Conservation (phyloP, 257 asterid genomes). For the Nicotiana tabacum region DNA sequence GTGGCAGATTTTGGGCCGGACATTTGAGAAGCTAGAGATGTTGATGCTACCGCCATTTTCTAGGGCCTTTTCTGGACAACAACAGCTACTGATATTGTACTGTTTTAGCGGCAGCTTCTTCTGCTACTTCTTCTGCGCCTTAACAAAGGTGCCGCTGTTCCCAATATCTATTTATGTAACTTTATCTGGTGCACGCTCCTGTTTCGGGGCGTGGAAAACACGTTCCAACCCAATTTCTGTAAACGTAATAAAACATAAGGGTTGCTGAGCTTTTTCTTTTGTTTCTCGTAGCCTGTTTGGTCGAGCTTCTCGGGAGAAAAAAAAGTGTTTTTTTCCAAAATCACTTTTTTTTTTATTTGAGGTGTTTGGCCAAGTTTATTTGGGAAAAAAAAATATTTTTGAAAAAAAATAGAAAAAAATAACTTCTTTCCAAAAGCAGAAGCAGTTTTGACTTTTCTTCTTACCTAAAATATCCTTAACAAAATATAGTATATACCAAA, state of each 20-base stretch:
- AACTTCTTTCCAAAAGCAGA: too few species aligned
- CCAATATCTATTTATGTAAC: neutral
- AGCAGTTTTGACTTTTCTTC: too few species aligned
- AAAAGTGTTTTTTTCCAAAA: too few species aligned
- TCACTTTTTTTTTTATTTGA: too few species aligned
- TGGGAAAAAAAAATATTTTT: too few species aligned
- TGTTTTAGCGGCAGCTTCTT: neutral
- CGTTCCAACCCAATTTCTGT: neutral
- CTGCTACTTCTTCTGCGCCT: neutral
- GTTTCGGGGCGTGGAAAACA: neutral
- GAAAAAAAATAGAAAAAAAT: too few species aligned
- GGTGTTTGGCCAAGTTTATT: too few species aligned
- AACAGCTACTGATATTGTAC: neutral
- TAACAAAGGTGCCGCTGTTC: neutral
- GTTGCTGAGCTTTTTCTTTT: neutral
- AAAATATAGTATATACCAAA: too few species aligned
- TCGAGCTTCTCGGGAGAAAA: too few species aligned
- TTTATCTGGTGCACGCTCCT: neutral
- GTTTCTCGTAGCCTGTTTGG: too few species aligned
- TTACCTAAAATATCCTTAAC: too few species aligned
- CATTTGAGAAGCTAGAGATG: slow-evolving; percentile 36
- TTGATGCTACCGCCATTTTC: slow-evolving; percentile 41
- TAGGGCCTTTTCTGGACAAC: neutral
- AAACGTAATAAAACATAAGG: too few species aligned
- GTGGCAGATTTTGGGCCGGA: slow-evolving; percentile 9